phyloP scores from a whole-genome alignment of 768 basidiomycete genomes.

The Amanita fuliginea region DNA sequence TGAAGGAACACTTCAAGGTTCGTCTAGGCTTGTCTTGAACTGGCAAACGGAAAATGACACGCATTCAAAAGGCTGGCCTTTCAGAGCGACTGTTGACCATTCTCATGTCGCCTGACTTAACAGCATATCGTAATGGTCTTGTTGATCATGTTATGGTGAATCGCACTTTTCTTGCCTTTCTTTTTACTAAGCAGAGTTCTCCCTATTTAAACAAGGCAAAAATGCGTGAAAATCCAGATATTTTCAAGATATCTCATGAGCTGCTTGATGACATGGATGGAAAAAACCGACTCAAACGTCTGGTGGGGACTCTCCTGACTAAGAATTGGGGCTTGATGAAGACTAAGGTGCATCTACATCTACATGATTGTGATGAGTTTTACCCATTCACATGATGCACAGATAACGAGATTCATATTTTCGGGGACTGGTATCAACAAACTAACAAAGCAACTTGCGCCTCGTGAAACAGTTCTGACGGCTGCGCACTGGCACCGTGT shows the following conservation, averaged over 20 bases:
- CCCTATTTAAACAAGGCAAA: conserved; percentile 2
- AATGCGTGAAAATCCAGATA: background rate
- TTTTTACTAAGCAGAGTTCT: too few species aligned
- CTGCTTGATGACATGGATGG: background rate
- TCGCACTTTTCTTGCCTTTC: background rate
- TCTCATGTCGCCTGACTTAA: conserved; percentile 1
- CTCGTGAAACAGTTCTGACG: background rate
- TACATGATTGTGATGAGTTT: background rate
- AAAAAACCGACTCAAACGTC: background rate
- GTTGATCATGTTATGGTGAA: background rate
- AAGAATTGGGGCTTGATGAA: background rate
- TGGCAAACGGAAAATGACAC: background rate
- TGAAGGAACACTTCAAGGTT: background rate
- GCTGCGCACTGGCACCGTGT: conserved; percentile 1
- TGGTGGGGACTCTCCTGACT: background rate
- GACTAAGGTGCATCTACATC: background rate
- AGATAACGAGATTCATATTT: background rate
- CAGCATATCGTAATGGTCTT: background rate
- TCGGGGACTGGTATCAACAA: background rate
- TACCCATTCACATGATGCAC: background rate
- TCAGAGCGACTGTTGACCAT: background rate
- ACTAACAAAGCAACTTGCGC: background rate
- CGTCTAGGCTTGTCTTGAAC: background rate
- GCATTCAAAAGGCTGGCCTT: background rate
- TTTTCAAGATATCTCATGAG: background rate